Evolutionary conservation across 352 stramenopile genomes (phyloP).

Genomic region (Phytopythium litorale): DNA sequence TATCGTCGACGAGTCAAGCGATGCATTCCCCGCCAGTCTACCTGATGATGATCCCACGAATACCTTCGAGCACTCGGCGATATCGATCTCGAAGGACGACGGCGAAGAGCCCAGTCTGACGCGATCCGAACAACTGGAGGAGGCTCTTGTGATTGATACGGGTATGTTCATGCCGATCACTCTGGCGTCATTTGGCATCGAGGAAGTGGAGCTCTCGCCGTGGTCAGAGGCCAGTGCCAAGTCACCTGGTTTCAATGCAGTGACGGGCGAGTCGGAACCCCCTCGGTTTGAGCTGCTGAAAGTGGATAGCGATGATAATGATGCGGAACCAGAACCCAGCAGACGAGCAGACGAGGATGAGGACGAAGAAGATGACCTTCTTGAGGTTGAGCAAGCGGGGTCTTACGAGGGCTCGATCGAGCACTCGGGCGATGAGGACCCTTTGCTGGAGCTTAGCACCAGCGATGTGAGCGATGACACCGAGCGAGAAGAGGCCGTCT

Average conservation of each 20-base stretch:
- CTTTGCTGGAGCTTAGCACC: not conserved
- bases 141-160: slow-evolving; percentile 8
- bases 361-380: not conserved
- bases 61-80: not conserved
- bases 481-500: not conserved
- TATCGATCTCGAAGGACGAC: not conserved
- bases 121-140: not conserved
- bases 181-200: slow-evolving; percentile 36
- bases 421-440: not conserved
- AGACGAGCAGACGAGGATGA: not conserved
- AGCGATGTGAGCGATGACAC: not conserved
- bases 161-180: slow-evolving; percentile 28
- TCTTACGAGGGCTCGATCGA: not conserved
- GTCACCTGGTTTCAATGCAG: not conserved
- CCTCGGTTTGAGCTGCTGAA: not conserved
- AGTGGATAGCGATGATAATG: not conserved
- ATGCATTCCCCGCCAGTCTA: not conserved
- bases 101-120: not conserved
- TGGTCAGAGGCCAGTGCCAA: not conserved
- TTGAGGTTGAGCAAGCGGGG: not conserved
- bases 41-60: not conserved
- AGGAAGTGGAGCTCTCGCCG: slow-evolving; percentile 40
- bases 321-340: not conserved
- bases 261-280: not conserved
- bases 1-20: not conserved